Evolutionary conservation across 2,329 filamentous ascomycete species (phyloP).

Genomic region (Trichoderma semiorbis): DNA sequence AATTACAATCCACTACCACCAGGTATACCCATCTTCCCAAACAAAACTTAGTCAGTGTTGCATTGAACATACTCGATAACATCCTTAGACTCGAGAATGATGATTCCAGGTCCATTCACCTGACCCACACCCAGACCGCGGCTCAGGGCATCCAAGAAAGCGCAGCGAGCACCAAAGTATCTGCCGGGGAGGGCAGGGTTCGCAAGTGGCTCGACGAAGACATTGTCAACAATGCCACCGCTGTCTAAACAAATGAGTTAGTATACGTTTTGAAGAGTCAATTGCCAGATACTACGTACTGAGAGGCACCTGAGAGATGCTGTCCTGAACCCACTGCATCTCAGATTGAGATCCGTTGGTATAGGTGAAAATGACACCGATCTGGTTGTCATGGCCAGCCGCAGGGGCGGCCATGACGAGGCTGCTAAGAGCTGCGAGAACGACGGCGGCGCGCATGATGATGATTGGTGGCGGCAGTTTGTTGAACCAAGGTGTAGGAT

Average conservation of each 20-base stretch:
- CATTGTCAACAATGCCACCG: neutral
- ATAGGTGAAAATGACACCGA: neutral
- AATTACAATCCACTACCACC: neutral
- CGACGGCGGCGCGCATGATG: neutral
- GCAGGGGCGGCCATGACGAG: neutral
- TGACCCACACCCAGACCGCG: neutral
- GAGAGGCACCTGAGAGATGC: neutral
- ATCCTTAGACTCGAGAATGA: neutral
- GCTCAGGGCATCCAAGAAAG: neutral
- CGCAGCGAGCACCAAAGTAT: neutral
- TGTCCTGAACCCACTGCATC: neutral
- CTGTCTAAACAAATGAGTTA: neutral
- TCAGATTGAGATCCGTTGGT: neutral
- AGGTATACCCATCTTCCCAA: no score
- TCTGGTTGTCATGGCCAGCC: neutral
- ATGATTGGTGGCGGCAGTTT: neutral
- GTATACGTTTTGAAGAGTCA: neutral
- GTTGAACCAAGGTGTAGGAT: neutral
- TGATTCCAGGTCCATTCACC: neutral
- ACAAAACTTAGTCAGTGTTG: neutral
- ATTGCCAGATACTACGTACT: neutral
- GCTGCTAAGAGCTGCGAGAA: slow-evolving; percentile 1
- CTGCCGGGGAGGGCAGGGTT: neutral
- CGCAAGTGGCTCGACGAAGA: neutral
- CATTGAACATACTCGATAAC: neutral